Evolutionary conservation across 108 stramenopile species (phyloP), one percentile per base, ranked within the genome.

Genomic region (Stephanodiscus triporus): DNA sequence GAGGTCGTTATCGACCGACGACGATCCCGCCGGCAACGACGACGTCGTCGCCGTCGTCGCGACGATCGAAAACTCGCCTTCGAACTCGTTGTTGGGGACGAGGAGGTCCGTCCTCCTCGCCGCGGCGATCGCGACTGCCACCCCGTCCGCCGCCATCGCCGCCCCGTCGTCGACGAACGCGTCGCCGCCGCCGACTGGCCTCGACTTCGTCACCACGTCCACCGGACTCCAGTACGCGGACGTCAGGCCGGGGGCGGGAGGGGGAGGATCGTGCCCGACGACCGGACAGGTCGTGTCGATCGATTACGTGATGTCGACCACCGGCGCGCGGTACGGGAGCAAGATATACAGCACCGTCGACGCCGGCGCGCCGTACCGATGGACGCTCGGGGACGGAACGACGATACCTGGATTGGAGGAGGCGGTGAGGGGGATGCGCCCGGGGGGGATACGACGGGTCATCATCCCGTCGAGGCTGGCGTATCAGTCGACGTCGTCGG

Each of bases 291-390:
- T 63, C 36, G 87, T 87, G 11, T 76, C 88, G 23, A 80, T 91
- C 14, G 91, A 91, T 59, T 91, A 91, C 59, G 84, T 86, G 22
- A 72, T 91, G 81, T 88, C 85, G 37, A 91, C 91, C 1, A 89
- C 86, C 9, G 91, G 91, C 2, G 91, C 91, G 11, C 68, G 88
- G 30, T 91, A 89, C 57, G 91, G 91, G 6, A 62, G 75, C 56
- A 88, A 84, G 55, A 89, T 91, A 20, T 88, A 87, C 78, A 66
- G 73, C 26, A 88, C 91, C 2, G 69, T 62, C 0, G 88, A 89
- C 45, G 56, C 63, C 16, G 82, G 85, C 50, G 74, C 74, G 19
- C 91, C 91, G 26, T 91, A 85, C 71, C 83, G 85, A 61, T 91
- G 84, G 84, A 83, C 16, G 20, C 48, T 89, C 24, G 90, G 90